Evolutionary conservation across 768 basidiomycete species (phyloP).

Genomic region (Mrakia gelida): DNA sequence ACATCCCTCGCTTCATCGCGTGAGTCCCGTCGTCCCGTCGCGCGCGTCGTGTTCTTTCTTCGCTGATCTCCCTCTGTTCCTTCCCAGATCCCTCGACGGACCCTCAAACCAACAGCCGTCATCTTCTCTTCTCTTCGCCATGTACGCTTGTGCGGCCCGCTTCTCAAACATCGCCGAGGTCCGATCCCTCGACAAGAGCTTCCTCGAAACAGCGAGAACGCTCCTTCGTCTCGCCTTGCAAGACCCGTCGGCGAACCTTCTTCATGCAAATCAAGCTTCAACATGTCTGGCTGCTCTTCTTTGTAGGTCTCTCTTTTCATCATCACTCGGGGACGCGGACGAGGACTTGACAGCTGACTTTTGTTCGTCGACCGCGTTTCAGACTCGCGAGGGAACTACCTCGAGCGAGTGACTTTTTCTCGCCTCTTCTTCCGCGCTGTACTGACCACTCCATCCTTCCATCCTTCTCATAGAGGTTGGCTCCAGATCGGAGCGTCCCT

Average conservation of each 20-base stretch:
- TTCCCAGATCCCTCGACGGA: neutral
- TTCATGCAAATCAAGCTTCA: neutral
- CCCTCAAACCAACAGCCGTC: neutral
- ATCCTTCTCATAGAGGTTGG: neutral
- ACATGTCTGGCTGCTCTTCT: neutral
- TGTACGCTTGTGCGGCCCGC: neutral
- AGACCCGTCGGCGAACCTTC: neutral
- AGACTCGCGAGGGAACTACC: neutral
- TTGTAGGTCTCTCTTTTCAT: neutral
- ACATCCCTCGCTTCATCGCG: neutral
- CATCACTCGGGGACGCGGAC: too few species aligned
- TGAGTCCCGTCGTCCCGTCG: neutral
- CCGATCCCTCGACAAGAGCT: neutral
- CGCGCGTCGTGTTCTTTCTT: neutral
- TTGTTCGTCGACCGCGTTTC: neutral
- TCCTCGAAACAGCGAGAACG: neutral
- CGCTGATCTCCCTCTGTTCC: neutral
- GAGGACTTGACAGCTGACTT: neutral
- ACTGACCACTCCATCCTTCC: neutral
- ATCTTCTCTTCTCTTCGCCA: neutral
- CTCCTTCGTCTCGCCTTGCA: neutral
- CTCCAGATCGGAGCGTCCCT: neutral
- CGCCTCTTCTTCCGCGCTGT: neutral
- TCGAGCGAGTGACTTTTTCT: neutral
- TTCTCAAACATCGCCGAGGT: neutral